phyloP scores from a whole-genome alignment of 2,329 filamentous ascomycete genomes.

The Trichoderma polysporum region DNA sequence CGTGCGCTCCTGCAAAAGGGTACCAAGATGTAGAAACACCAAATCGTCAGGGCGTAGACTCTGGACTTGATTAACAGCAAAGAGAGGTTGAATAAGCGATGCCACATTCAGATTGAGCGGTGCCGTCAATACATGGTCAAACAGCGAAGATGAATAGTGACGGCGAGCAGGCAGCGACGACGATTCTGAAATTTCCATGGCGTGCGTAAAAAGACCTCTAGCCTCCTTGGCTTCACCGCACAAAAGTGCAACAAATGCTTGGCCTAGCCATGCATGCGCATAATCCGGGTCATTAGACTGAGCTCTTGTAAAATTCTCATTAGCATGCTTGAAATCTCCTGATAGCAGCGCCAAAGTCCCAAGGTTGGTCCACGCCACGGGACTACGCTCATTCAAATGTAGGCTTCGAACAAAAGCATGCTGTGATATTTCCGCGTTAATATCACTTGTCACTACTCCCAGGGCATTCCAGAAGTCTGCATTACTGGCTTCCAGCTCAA shows the following conservation, averaged over 20 bases:
- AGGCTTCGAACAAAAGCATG: slow-evolving; percentile 90
- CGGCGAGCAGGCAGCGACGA: slow-evolving; percentile 70
- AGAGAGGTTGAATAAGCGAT: slow-evolving; percentile 79
- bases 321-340: slow-evolving; percentile 81
- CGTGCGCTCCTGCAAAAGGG: slow-evolving; percentile 79
- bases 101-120: slow-evolving; percentile 51
- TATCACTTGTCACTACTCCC: slow-evolving; percentile 81
- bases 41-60: slow-evolving; percentile 69
- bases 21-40: slow-evolving; percentile 72
- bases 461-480: slow-evolving; percentile 96
- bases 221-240: slow-evolving; percentile 75
- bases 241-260: slow-evolving; percentile 79
- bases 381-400: slow-evolving; percentile 86
- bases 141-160: slow-evolving; percentile 77
- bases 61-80: slow-evolving; percentile 80
- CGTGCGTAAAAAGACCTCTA: slow-evolving; percentile 83
- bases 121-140: slow-evolving; percentile 72
- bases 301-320: slow-evolving; percentile 83
- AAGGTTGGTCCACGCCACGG: slow-evolving; percentile 86
- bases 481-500: slow-evolving; percentile 92
- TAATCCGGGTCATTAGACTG: slow-evolving; percentile 96
- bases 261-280: slow-evolving; percentile 89
- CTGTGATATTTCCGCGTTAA: slow-evolving; percentile 86
- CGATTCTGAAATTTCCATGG: slow-evolving; percentile 86
- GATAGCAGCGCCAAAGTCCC: slow-evolving; percentile 83